Conservation (phyloP, 495 filamentous ascomycete species). For the Cercophora sp. region DNA sequence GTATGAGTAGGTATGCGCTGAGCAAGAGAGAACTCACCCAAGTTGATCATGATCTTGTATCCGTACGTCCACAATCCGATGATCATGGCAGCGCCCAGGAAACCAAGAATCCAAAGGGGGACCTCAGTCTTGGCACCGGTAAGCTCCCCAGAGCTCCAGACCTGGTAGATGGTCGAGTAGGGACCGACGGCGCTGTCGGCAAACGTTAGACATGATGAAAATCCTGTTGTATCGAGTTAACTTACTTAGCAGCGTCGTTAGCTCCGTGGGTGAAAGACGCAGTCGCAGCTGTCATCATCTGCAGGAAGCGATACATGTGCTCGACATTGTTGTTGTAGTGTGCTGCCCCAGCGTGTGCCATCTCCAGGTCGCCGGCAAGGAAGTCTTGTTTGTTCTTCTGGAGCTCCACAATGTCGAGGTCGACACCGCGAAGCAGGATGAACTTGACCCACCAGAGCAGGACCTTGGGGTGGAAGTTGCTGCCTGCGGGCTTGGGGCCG, state of each 20-base stretch:
- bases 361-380: slow-evolving; percentile 46
- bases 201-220: too few species aligned
- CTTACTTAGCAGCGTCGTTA: slow-evolving; percentile 46
- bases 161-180: slow-evolving; percentile 62
- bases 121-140: slow-evolving; percentile 52
- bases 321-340: slow-evolving; percentile 75
- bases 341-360: slow-evolving; percentile 54
- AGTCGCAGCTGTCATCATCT: slow-evolving; percentile 67
- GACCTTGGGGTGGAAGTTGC: slow-evolving; percentile 33
- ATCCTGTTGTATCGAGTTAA: background rate
- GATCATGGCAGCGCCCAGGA: slow-evolving; percentile 54
- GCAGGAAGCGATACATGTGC: slow-evolving; percentile 69
- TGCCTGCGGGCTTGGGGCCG: slow-evolving; percentile 31
- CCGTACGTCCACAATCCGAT: slow-evolving; percentile 68
- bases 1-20: background rate
- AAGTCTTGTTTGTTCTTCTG: slow-evolving; percentile 24
- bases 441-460: slow-evolving; percentile 46
- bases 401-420: slow-evolving; percentile 52
- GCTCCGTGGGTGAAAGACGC: slow-evolving; percentile 75
- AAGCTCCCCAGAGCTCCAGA: slow-evolving; percentile 54
- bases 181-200: slow-evolving; percentile 70
- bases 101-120: slow-evolving; percentile 62
- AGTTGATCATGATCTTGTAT: slow-evolving; percentile 50
- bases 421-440: slow-evolving; percentile 55
- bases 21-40: background rate